Evolutionary conservation across 345 rosid genomes (phyloP).

Genomic region (Acer campestre): DNA sequence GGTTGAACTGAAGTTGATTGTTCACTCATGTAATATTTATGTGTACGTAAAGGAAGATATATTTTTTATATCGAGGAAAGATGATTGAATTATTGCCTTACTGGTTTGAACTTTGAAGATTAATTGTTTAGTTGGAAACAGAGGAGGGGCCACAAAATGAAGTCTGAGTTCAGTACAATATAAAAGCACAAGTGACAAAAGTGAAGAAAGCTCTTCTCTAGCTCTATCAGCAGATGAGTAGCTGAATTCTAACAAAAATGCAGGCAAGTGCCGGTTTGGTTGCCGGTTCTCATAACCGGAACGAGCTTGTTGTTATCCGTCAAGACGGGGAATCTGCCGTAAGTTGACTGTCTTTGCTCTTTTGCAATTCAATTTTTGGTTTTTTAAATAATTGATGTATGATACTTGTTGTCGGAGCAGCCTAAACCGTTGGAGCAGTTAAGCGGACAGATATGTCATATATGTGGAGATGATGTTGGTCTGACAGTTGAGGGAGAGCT

Average conservation of each 20-base stretch:
- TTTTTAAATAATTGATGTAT: too few species aligned
- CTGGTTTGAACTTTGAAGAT: too few species aligned
- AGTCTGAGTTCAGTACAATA: neutral
- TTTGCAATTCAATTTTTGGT: too few species aligned
- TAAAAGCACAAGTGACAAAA: too few species aligned
- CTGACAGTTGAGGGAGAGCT: constrained; percentile 44
- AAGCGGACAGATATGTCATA: constrained; percentile 43
- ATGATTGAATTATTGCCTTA: too few species aligned
- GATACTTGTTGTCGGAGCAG: constrained; percentile 20
- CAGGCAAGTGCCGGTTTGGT: constrained; percentile 47
- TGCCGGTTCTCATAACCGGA: constrained; percentile 52
- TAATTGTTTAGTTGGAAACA: too few species aligned
- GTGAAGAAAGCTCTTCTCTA: too few species aligned
- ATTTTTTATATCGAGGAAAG: too few species aligned
- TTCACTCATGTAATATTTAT: too few species aligned
- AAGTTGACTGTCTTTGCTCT: constrained; percentile 7
- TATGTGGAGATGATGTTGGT: constrained; percentile 55
- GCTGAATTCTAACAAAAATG: constrained; percentile 19
- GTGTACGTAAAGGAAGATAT: too few species aligned
- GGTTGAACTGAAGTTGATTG: too few species aligned
- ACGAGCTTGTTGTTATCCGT: constrained; percentile 48
- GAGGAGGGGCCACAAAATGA: neutral
- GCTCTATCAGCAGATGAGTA: too few species aligned
- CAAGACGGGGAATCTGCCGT: constrained; percentile 36
- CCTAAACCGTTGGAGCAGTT: constrained; percentile 26